Evolutionary conservation across 2,329 filamentous ascomycete genomes (phyloP), one percentile per base, ranked within the genome.

Genomic region (Claviceps purpurea): DNA sequence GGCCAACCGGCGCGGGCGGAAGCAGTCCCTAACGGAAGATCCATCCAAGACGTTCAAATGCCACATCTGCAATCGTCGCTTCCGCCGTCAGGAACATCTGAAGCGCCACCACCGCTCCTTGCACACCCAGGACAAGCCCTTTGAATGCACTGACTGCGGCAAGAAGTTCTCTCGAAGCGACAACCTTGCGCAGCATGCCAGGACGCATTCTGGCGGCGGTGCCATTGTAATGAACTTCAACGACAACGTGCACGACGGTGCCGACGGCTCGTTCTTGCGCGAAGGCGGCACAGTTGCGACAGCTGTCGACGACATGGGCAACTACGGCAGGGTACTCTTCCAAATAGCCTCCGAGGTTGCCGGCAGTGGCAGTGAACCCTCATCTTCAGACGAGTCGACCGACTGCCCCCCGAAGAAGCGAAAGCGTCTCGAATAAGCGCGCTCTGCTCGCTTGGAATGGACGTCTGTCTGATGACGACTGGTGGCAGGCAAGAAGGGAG

Each of bases 161-260:
- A 98, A 98, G 85, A 96, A 95, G 76, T 98, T 97, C 74, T 97
- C 91, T 20, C 85, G 93, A 62, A 95, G 88, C 61, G 93, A 98
- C 73, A 98, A 98, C 75, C 80, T 98, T 16, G 87, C 89, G 24
- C 93, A 98, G 72, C 93, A 98, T 67, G 85, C 93, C 57, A 83
- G 93, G 57, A 98, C 93, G 4, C 93, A 98, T 64, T 89, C 89
- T 52, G 52, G 44, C 34, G 85, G 84, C 54, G 89, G 89, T 56
- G 87, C 89, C 55, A 87, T 96, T 58, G 84, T 94, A 63, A 91
- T 97, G 85, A 87, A 88, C 62, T 78, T 96, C 49, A 76, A 94
- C 49, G 87, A 91, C 58, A 79, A 85, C 51, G 78, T 34, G 30
- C 10, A 34, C 49, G 87, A 91, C 58, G 79, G 85, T 52, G 77